These are phyloP conservation scores for Tulasnella sp. DNA, from an alignment of 768 basidiomycete genomes.

Conservation along the genomic window DNA sequence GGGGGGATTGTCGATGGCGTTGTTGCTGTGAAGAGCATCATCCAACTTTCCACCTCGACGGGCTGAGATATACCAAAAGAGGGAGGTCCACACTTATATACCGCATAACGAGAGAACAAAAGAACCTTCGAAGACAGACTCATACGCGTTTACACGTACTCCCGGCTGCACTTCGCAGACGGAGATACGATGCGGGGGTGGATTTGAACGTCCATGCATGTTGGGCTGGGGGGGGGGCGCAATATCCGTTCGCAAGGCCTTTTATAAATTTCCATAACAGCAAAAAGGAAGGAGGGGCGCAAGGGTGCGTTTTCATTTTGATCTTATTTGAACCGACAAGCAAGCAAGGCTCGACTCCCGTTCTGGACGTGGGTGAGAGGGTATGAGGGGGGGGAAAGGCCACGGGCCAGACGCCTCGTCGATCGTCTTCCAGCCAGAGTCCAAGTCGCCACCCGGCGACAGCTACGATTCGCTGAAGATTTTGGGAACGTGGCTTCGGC, in stretches of 20 bases:
- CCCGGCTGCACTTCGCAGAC: neutral
- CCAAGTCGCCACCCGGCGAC: neutral
- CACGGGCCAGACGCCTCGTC: neutral
- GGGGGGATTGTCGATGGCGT: neutral
- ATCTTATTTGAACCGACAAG: neutral
- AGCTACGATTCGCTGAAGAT: neutral
- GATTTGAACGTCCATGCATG: neutral
- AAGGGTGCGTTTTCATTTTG: too few relatives aligned
- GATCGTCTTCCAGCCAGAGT: neutral
- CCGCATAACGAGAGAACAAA: neutral
- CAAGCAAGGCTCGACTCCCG: conserved; percentile 8
- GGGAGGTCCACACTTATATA: neutral
- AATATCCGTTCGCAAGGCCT: too few relatives aligned
- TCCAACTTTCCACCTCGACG: conserved; percentile 2
- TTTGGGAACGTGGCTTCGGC: neutral
- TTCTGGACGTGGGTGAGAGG: neutral
- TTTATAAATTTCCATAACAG: too few relatives aligned
- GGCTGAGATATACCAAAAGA: neutral
- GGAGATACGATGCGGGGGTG: conserved; percentile 3
- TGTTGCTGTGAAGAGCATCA: neutral
- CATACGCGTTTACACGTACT: neutral
- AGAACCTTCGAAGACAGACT: too few relatives aligned
- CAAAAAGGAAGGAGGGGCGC: neutral
- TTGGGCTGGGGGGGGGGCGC: neutral
- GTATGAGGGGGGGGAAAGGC: neutral